A percentile compares a stretch with the other conserved stretches of the same genome.
phyloP scores from a whole-genome alignment of 2,329 filamentous ascomycete genomes.

The Metarhizium anisopliae region DNA sequence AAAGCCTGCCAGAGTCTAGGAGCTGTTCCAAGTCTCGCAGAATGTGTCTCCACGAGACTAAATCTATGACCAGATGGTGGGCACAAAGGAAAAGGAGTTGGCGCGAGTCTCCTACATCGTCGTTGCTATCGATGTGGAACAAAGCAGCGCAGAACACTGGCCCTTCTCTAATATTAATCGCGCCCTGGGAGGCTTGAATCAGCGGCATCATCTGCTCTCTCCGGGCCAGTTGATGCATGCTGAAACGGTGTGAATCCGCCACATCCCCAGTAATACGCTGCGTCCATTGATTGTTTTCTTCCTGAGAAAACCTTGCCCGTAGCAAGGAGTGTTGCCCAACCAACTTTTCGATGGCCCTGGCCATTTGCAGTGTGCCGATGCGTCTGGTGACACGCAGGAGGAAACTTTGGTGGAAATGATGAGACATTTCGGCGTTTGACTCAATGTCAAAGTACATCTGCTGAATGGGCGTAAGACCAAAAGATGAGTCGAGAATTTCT shows the following conservation, averaged over 20 bases:
- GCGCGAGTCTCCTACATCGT: background rate
- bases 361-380: background rate
- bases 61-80: background rate
- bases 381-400: background rate
- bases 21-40: background rate
- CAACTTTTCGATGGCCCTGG: background rate
- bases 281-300: background rate
- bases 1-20: background rate
- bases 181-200: no score
- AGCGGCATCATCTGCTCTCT: no score
- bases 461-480: background rate
- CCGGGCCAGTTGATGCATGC: no score
- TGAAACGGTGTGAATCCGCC: no score
- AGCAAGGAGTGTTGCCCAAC: background rate
- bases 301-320: background rate
- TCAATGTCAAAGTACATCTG: background rate
- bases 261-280: no score
- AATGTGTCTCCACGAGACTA: background rate
- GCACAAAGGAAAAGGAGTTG: background rate
- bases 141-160: no score
- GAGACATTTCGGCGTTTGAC: background rate
- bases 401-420: background rate
- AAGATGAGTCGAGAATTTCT: no score
- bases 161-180: no score
- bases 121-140: background rate